These are phyloP conservation scores for Phyllosticta ampelicida DNA, from an alignment of 2,329 filamentous ascomycete genomes.

Conservation along the genomic window DNA sequence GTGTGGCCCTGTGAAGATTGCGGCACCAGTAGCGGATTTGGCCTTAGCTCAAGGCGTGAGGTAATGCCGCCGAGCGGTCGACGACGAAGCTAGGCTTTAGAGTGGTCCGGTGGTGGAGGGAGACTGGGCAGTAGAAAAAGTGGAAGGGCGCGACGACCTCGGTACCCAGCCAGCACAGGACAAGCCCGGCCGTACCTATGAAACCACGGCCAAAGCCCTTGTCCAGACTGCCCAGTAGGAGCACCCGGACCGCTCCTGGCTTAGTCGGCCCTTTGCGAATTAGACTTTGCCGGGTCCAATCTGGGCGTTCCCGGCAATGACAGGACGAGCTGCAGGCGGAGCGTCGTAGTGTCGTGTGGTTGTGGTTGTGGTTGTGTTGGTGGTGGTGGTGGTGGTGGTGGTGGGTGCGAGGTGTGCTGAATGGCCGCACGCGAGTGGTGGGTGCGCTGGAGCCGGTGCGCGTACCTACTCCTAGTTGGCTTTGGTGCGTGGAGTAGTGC, in stretches of 20 bases:
- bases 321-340: neutral
- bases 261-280: conserved; percentile 11
- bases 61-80: conserved; percentile 21
- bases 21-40: conserved; percentile 21
- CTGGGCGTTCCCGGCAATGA: conserved; percentile 8
- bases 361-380: conserved; percentile 6
- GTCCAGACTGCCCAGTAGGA: conserved; percentile 11
- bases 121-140: conserved; percentile 8
- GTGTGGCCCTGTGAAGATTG: conserved; percentile 25
- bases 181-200: conserved; percentile 9
- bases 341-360: conserved; percentile 6
- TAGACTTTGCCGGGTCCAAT: conserved; percentile 7
- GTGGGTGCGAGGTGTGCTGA: neutral
- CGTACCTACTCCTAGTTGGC: too few species aligned
- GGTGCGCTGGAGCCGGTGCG: neutral
- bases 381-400: conserved; percentile 1
- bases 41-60: conserved; percentile 26
- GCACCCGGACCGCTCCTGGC: conserved; percentile 10
- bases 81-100: conserved; percentile 1
- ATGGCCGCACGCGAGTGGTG: too few species aligned
- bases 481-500: too few species aligned
- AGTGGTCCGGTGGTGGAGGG: conserved; percentile 7
- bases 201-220: conserved; percentile 11
- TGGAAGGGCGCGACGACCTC: conserved; percentile 10
- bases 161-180: conserved; percentile 9